These are phyloP conservation scores for Linnemannia zychae DNA, from an alignment of 192 early-diverging fungal species.

Conservation along the genomic window DNA sequence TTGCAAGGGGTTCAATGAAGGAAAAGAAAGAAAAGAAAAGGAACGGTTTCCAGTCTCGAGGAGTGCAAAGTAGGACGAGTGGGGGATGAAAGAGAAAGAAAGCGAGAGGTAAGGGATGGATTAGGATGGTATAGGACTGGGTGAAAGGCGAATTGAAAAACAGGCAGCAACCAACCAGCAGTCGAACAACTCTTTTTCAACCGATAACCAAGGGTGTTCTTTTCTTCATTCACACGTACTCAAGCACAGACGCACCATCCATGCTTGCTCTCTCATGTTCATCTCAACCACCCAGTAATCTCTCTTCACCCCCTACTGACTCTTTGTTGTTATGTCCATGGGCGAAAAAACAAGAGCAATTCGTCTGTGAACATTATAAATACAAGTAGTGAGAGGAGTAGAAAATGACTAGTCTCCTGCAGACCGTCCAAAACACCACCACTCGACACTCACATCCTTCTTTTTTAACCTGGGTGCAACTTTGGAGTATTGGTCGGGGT, in stretches of 20 bases:
- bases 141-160: not conserved
- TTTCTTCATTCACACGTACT: not conserved
- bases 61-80: not conserved
- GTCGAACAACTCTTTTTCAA: not conserved
- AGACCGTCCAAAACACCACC: not conserved
- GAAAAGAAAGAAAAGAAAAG: not conserved
- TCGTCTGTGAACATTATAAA: not conserved
- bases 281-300: not conserved
- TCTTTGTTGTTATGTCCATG: not conserved
- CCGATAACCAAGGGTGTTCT: not conserved
- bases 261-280: not conserved
- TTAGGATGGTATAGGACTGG: not conserved
- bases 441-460: too few species aligned
- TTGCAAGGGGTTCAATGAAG: constrained; percentile 20
- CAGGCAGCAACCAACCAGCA: not conserved
- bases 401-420: not conserved
- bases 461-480: not conserved
- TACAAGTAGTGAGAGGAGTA: not conserved
- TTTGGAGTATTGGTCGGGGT: not conserved
- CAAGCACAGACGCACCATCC: not conserved
- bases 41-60: not conserved
- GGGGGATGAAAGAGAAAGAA: not conserved
- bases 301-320: not conserved
- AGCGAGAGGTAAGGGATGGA: not conserved
- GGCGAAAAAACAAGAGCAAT: constrained; percentile 16